Evolutionary conservation across 2,329 filamentous ascomycete genomes (phyloP), one percentile per base, ranked within the genome.

Genomic region (Diaporthe helianthi): DNA sequence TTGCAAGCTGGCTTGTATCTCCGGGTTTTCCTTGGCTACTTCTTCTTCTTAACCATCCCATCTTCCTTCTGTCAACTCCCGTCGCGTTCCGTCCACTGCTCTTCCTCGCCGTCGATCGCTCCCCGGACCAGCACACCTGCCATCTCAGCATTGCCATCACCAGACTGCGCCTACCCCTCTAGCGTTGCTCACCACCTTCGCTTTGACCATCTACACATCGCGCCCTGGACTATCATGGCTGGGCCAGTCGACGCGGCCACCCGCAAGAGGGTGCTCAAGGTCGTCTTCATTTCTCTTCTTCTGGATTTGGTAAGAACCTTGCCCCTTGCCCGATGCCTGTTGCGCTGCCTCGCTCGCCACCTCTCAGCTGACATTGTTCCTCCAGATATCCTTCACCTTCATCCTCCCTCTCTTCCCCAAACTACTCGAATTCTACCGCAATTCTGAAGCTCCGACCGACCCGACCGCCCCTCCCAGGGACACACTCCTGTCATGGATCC

Each of bases 321-420:
- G n/a, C n/a, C n/a, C n/a, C n/a, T n/a, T n/a, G n/a, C n/a, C n/a
- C n/a, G n/a, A 52, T 46, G n/a, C n/a, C 19, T n/a, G 8, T 19
- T 19, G 58, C 24, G 17, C 63, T 29, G 33, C 31, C 60, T 31
- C 24, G 31, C 49, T 53, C 13, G 72, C 65, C 29, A 4, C 22
- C 46, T 67, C 64, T 67, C 74, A 53, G 69, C 67, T 49, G 53
- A 54, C 36, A 69, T 60, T 33, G 15, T 5, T 24, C 44, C 24
- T 38, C 41, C 72, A 98, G 95, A 93, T 98, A 76, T 98, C 95
- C 68, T 99, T 99, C 80, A 99, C 96, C 36, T 98, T 99, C 79
- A 98, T 98, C 78, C 90, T 99, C 10, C 96, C 96, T 0, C 89
- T 99, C 44, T 99, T 98, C 79, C 96, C 94, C 9, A 94, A 94